Base-by-base conservation (phyloP, 441 rosid species). In the Euphorbia celastroides region DNA sequence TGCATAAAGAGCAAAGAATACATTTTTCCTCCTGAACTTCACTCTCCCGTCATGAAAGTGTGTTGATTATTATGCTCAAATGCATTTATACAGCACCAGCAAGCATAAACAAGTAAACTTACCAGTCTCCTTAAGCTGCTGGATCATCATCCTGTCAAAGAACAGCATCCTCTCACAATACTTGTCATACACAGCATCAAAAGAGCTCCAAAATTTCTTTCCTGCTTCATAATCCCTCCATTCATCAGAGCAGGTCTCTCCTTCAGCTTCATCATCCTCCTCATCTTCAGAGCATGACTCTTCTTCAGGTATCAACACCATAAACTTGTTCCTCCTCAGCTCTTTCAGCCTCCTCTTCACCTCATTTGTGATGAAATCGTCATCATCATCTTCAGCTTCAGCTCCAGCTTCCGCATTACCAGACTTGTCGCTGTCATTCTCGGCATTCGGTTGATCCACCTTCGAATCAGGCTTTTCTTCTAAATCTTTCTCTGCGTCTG, bases 151-250 rank as follows among this genome's bases (percentile, higher is more conserved):
- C 31, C 85, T 82, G 78, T 92, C 97, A 62, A 84, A 94, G 83
- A 82, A 86, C 69, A 94, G 80, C 98, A 94, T 94, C 54, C 90
- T 75, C 65, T 89, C 96, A 16, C 94, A 84, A 72, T 94, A 92
- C 79, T 88, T 90, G 48, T 83, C 97, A 72, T 94, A 88, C 25
- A 92, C 82, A 75, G 85, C 88, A 84, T 38, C 44, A 38, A 38
- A 38, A 73, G 92, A 89, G 12, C 89, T 90, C 98, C 99, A 94
- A 97, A 93, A 92, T 73, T 82, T 89, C 66, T 90, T 83, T 61
- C 88, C 96, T 75, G 89, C 90, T 23, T 91, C 97, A 68, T 88
- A 98, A n/a, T 94, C 99, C 79, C 93, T 87, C 97, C 98, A 94
- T 70, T 87, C 89, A 64, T 66, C 71, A 23, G 87, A 77, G 70